These are phyloP conservation scores for Durusdinium trenchii DNA, from an alignment of 73 alveolate species.

Conservation along the genomic window DNA sequence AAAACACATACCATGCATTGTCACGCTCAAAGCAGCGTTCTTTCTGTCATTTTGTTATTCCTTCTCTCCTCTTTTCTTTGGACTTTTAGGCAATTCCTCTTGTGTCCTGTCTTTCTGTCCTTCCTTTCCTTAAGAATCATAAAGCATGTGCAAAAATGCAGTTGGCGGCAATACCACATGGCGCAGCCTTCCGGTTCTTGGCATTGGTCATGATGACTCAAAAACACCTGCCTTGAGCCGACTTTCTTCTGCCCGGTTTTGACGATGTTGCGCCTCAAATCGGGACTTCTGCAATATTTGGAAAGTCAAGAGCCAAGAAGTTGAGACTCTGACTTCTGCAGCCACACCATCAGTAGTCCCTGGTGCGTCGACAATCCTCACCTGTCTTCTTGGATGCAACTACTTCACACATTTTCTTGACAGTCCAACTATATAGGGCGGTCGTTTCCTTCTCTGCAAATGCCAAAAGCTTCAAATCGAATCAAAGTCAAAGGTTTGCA, in stretches of 20 bases:
- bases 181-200: no score
- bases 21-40: no score
- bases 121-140: no score
- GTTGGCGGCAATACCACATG: no score
- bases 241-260: slow-evolving; percentile 49
- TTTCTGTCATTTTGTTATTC: no score
- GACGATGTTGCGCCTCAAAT: slow-evolving; percentile 54
- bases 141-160: no score
- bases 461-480: no score
- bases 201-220: not conserved
- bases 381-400: not conserved
- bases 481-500: no score
- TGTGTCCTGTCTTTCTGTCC: no score
- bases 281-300: not conserved
- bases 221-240: slow-evolving; percentile 45
- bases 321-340: not conserved
- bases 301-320: not conserved
- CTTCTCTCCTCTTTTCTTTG: no score
- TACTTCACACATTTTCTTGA: not conserved
- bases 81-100: not conserved
- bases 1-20: no score
- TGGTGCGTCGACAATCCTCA: slow-evolving; percentile 46
- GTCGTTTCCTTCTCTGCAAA: not conserved
- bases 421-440: not conserved
- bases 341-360: slow-evolving; percentile 35